Percentiles rank a stretch among this genome's conserved stretches.
Conservation (phyloP, 768 basidiomycete species). For the Boletus subcaerulescens region DNA sequence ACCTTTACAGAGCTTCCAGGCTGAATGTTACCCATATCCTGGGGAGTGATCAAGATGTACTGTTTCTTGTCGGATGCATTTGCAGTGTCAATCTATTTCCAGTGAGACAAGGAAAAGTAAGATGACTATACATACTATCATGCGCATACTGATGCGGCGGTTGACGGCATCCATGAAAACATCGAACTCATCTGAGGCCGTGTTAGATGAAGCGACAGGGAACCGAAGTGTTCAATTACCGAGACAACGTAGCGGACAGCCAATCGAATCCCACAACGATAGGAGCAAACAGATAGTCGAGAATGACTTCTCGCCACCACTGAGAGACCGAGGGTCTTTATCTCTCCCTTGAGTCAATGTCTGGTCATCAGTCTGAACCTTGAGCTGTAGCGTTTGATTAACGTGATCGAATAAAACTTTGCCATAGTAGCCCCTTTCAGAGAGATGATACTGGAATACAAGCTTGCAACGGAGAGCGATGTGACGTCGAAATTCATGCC, state of each 20-base stretch:
- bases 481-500: conserved; percentile 86
- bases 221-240: conserved; percentile 41
- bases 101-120: conserved; percentile 2
- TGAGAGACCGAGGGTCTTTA: conserved; percentile 82
- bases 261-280: conserved; percentile 95
- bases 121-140: conserved; percentile 63
- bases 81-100: conserved; percentile 77
- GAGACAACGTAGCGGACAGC: conserved; percentile 90
- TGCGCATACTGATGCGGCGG: conserved; percentile 89
- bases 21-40: conserved; percentile 76
- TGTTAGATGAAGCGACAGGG: conserved; percentile 8
- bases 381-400: conserved; percentile 58
- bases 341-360: conserved; percentile 62
- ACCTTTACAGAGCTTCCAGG: conserved; percentile 71
- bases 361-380: conserved; percentile 84
- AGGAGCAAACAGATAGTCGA: conserved; percentile 91
- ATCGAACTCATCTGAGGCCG: conserved; percentile 82
- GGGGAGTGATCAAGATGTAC: conserved; percentile 95
- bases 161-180: conserved; percentile 97
- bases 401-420: conserved; percentile 86
- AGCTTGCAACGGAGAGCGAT: conserved; percentile 86
- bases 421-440: conserved; percentile 84
- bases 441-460: conserved; percentile 78
- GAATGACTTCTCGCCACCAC: conserved; percentile 96
- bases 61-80: conserved; percentile 86